These are phyloP conservation scores for Barnettozyma hawaiiensis DNA, from an alignment of 1,139 yeast species.

Conservation along the genomic window DNA sequence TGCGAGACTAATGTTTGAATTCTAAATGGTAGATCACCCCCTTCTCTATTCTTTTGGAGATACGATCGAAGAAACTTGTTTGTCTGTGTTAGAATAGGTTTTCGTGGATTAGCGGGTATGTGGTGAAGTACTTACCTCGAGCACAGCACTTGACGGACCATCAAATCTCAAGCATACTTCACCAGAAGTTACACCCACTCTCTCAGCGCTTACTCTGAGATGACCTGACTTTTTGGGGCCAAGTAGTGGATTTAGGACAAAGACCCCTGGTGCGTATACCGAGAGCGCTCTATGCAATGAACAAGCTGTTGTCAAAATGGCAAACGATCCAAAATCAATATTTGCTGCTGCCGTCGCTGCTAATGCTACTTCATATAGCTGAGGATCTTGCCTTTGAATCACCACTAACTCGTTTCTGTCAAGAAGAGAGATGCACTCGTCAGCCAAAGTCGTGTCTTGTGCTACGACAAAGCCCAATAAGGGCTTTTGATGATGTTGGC, in stretches of 20 bases:
- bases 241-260: neutral
- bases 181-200: slow-evolving; percentile 11
- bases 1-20: slow-evolving; percentile 3
- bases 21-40: neutral
- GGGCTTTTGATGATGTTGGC: neutral
- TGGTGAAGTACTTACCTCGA: neutral
- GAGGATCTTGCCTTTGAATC: neutral
- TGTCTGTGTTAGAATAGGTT: neutral
- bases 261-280: slow-evolving; percentile 11
- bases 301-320: slow-evolving; percentile 5
- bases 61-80: neutral
- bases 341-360: too few relatives aligned
- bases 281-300: slow-evolving; percentile 8
- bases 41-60: neutral
- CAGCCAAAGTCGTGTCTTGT: neutral
- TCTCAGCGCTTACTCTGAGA: neutral
- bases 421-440: neutral
- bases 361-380: too few relatives aligned
- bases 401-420: neutral
- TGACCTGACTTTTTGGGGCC: neutral
- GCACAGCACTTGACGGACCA: slow-evolving; percentile 2
- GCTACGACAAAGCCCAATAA: neutral
- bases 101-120: neutral
- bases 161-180: slow-evolving; percentile 5
- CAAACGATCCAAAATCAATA: neutral